A percentile compares a stretch with the other conserved stretches of the same genome.
Evolutionary conservation across 2,329 filamentous ascomycete genomes (phyloP).

Genomic region (Phaeosphaeriaceae sp.): DNA sequence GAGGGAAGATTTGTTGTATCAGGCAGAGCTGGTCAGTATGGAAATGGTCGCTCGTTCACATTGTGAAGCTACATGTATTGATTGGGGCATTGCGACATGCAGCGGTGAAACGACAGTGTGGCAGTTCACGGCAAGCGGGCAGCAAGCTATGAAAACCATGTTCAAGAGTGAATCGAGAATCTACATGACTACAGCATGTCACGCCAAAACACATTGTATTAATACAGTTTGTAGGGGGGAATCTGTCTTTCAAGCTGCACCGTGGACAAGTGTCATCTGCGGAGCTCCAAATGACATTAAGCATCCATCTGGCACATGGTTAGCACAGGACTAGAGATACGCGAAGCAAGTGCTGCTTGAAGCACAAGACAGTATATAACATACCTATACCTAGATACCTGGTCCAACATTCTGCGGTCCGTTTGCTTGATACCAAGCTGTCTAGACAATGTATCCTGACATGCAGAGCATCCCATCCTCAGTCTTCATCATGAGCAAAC

Average conservation of each 20-base stretch:
- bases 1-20: background rate
- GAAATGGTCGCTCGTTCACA: background rate
- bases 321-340: no score
- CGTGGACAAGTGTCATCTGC: no score
- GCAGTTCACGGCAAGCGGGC: background rate
- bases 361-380: no score
- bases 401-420: no score
- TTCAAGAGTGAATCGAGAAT: background rate
- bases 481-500: conserved; percentile 44
- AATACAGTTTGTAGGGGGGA: background rate
- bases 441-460: no score
- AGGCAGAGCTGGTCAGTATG: background rate
- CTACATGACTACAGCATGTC: background rate
- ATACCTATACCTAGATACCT: no score
- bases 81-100: background rate
- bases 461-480: conserved; percentile 2
- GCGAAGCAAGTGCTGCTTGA: no score
- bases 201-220: background rate
- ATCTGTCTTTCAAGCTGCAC: background rate
- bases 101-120: background rate
- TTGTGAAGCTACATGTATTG: background rate
- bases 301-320: no score
- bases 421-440: no score
- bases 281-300: no score
- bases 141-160: background rate